phyloP scores from a whole-genome alignment of 2,329 filamentous ascomycete genomes.

The Diplodia seriata region DNA sequence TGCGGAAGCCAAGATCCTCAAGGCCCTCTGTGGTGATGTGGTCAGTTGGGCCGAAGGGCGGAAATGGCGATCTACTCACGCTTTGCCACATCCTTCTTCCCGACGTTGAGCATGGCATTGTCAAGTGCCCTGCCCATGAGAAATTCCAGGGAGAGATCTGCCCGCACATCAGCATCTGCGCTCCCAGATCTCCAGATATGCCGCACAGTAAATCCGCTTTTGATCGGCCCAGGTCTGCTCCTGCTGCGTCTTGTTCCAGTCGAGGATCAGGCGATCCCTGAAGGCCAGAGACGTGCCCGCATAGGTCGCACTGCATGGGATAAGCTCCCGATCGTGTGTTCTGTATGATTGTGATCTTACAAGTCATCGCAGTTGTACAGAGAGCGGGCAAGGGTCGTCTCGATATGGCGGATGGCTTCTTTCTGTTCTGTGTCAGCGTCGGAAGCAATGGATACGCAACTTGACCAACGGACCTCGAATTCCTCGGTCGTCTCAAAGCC shows the following conservation, averaged over 20 bases:
- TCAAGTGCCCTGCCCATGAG: constrained; percentile 95
- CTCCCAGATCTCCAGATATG: neutral
- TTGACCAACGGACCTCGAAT: constrained; percentile 64
- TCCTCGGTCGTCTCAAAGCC: constrained; percentile 81
- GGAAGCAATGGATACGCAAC: neutral
- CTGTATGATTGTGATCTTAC: constrained; percentile 43
- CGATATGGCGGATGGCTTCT: constrained; percentile 91
- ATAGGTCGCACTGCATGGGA: constrained; percentile 73
- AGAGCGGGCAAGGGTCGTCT: constrained; percentile 93
- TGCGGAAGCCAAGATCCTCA: constrained; percentile 87
- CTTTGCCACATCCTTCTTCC: constrained; percentile 82
- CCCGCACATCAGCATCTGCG: constrained; percentile 34
- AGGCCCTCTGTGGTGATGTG: constrained; percentile 71
- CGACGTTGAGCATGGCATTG: constrained; percentile 98
- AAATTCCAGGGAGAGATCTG: constrained; percentile 92
- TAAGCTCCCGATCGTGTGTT: constrained; percentile 28
- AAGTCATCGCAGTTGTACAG: constrained; percentile 97
- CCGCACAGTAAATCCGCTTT: constrained; percentile 88
- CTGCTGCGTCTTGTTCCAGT: constrained; percentile 99
- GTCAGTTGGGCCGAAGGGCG: constrained; percentile 24
- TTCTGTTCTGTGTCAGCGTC: constrained; percentile 54
- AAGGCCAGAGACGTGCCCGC: constrained; percentile 90
- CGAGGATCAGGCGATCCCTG: constrained; percentile 87
- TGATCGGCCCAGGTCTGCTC: constrained; percentile 87
- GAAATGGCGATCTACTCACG: constrained; percentile 58